A percentile compares a stretch with the other conserved stretches of the same genome.
These are phyloP conservation scores for Saturnispora sanitii DNA, from an alignment of 805 yeast species.

Conservation along the genomic window DNA sequence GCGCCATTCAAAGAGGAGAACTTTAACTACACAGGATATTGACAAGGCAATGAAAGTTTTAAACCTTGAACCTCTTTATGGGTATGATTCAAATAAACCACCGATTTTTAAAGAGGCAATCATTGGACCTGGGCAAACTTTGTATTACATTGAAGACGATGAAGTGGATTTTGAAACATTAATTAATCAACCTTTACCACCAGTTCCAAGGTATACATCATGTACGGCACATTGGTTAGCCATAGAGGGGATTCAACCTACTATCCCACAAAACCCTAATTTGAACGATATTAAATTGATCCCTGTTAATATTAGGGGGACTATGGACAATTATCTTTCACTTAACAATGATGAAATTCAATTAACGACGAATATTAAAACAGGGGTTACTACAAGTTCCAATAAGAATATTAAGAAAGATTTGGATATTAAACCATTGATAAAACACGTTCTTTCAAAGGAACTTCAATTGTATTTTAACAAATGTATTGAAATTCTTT, in stretches of 20 bases:
- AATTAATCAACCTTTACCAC: conserved; percentile 89
- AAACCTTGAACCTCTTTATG: conserved; percentile 90
- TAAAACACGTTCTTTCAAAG: conserved; percentile 88
- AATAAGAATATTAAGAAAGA: conserved; percentile 37
- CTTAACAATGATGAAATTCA: conserved; percentile 38
- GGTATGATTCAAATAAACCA: conserved; percentile 66
- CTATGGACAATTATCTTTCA: conserved; percentile 53
- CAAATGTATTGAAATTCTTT: conserved; percentile 70
- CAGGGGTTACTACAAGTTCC: too few relatives aligned
- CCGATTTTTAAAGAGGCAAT: conserved; percentile 77
- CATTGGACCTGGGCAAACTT: conserved; percentile 85
- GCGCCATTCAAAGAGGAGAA: conserved; percentile 84
- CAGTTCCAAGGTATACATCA: conserved; percentile 85
- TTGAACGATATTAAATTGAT: conserved; percentile 66
- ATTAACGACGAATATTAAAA: conserved; percentile 16
- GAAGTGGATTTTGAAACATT: conserved; percentile 91
- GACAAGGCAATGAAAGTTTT: conserved; percentile 72
- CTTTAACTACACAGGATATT: conserved; percentile 72
- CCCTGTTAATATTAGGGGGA: conserved; percentile 76
- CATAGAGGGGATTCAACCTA: conserved; percentile 96
- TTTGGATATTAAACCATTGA: conserved; percentile 73
- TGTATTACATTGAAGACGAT: conserved; percentile 84
- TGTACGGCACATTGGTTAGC: conserved; percentile 97
- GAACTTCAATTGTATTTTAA: conserved; percentile 92
- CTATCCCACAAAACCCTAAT: conserved; percentile 92